These are phyloP conservation scores for Fistulinella staudtii DNA, from an alignment of 1,284 basidiomycete genomes.

Conservation along the genomic window DNA sequence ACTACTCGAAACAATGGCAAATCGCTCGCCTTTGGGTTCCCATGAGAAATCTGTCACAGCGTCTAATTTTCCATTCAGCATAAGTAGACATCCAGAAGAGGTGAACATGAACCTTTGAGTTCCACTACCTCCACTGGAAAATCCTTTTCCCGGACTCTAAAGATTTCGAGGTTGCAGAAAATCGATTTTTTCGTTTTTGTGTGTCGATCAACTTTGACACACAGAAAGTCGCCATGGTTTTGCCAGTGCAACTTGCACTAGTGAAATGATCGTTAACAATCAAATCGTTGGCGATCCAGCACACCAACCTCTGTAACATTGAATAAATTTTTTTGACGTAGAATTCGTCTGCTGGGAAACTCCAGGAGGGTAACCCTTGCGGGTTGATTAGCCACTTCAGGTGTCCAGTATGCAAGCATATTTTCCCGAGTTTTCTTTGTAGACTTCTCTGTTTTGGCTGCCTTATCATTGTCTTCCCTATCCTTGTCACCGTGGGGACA, in stretches of 20 bases:
- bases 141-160: slow-evolving; percentile 96
- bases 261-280: slow-evolving; percentile 2
- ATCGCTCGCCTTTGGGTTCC: slow-evolving; percentile 96
- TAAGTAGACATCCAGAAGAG: slow-evolving; percentile 5
- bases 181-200: slow-evolving; percentile 99
- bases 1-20: slow-evolving; percentile 92
- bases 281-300: not conserved
- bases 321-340: slow-evolving; percentile 97
- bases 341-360: slow-evolving; percentile 81
- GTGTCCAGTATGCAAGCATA: slow-evolving; percentile 97
- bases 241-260: slow-evolving; percentile 99
- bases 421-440: slow-evolving; percentile 77
- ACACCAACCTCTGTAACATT: slow-evolving; percentile 89
- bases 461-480: slow-evolving; percentile 67
- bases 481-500: slow-evolving; percentile 92
- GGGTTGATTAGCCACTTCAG: slow-evolving; percentile 95
- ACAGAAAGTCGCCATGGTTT: slow-evolving; percentile 97
- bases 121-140: slow-evolving; percentile 98
- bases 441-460: slow-evolving; percentile 45
- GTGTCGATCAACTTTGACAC: slow-evolving; percentile 98
- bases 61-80: slow-evolving; percentile 49
- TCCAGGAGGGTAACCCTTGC: slow-evolving; percentile 92
- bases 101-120: slow-evolving; percentile 72
- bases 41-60: slow-evolving; percentile 96
- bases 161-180: slow-evolving; percentile 98